Percentiles rank a stretch among this genome's conserved stretches.
Evolutionary conservation across 1,139 yeast species (phyloP).

Genomic region (Lizanozyma gosingica): DNA sequence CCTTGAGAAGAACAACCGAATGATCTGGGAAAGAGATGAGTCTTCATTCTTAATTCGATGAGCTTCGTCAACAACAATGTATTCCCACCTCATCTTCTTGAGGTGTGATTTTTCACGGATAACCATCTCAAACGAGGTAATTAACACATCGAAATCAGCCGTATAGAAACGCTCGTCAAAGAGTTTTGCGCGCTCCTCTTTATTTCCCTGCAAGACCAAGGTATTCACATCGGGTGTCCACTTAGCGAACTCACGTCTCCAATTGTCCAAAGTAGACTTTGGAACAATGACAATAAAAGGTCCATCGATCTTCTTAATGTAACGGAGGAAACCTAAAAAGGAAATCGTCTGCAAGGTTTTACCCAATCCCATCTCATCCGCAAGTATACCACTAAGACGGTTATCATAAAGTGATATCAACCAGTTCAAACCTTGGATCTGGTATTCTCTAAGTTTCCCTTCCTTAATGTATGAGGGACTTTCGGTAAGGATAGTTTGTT

Average conservation of each 20-base stretch:
- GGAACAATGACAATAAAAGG: slow-evolving; percentile 93
- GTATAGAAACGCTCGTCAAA: slow-evolving; percentile 52
- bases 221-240: slow-evolving; percentile 97
- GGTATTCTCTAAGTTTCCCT: slow-evolving; percentile 72
- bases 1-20: slow-evolving; percentile 76
- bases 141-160: slow-evolving; percentile 79
- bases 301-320: slow-evolving; percentile 70
- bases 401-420: slow-evolving; percentile 36
- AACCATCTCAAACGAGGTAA: slow-evolving; percentile 90
- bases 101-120: slow-evolving; percentile 76
- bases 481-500: slow-evolving; percentile 60
- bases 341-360: slow-evolving; percentile 41
- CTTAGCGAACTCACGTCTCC: slow-evolving; percentile 86
- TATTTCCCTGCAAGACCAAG: slow-evolving; percentile 77
- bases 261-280: slow-evolving; percentile 88
- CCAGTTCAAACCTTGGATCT: slow-evolving; percentile 45
- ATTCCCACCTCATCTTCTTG: slow-evolving; percentile 86
- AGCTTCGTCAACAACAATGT: slow-evolving; percentile 91
- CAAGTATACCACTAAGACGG: slow-evolving; percentile 35
- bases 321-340: slow-evolving; percentile 79
- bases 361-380: slow-evolving; percentile 45
- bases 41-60: slow-evolving; percentile 95
- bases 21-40: slow-evolving; percentile 80
- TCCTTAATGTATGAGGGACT: slow-evolving; percentile 62
- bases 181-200: slow-evolving; percentile 60